Base-by-base conservation (phyloP, 192 early-diverging fungal genomes). In the Mortierella antarctica region DNA sequence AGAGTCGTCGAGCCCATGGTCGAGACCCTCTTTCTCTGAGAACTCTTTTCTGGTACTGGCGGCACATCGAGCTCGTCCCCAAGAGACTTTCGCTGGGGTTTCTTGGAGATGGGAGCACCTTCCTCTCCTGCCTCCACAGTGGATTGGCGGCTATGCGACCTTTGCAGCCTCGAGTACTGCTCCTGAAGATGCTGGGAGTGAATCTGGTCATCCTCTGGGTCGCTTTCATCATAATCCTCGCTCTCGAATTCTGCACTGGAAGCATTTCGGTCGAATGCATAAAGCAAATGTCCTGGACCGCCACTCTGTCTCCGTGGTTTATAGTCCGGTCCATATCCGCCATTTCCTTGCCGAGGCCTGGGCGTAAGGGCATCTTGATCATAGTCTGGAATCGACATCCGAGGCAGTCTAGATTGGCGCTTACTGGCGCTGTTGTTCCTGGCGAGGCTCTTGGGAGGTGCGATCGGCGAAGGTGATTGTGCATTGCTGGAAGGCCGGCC, bases 171-270 rank as follows among this genome's bases (percentile, higher is more conserved):
- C 1, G 53, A n/a, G 41, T 80, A 80, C 31, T 80, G 77, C 39
- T 72, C 70, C 55, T 80, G 77, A 17, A 80, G 64, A 40, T 56
- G 69, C 40, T 65, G 71, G 13, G 77, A 67, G n/a, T 63, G 65
- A 12, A 52, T 44, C 0, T 57, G 18, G 17, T 45, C 15, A 14
- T 80, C 77, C 11, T 80, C 77, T 11, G 57, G 21, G 54, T 80
- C 77, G 44, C 77, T 80, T n/a, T 80, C 77, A 17, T 72, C 77
- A 41, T 67, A 71, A n/a, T 68, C 77, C 15, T 80, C 77, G 39
- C 77, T 80, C 60, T 80, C 77, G n/a, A 70, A 53, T 54, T 65
- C 77, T 0, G 46, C 13, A 40, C 57, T 49, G 2, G 68, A 59
- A 13, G 74, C 14, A 21, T 47, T 15, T 2, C 45, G 39, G 53